Conservation (phyloP, 2,329 filamentous ascomycete species). For the Podosphaera xanthii region DNA sequence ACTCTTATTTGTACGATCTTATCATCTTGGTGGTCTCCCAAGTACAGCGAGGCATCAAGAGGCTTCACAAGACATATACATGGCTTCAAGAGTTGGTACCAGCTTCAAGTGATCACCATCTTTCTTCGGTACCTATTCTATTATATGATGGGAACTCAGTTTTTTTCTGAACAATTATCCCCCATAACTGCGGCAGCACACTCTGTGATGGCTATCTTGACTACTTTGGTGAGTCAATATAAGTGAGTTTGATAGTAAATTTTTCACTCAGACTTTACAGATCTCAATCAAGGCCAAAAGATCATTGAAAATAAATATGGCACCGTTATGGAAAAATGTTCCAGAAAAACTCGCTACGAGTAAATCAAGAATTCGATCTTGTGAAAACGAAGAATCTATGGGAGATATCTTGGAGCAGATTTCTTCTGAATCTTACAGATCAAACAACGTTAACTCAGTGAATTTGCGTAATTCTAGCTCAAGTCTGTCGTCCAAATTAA, state of each 20-base stretch:
- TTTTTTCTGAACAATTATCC: conserved; percentile 7
- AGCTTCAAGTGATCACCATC: conserved; percentile 36
- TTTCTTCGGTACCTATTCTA: conserved; percentile 28
- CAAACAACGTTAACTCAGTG: too few relatives aligned
- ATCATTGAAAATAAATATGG: conserved; percentile 16
- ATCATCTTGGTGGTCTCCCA: conserved; percentile 46
- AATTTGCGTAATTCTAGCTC: too few relatives aligned
- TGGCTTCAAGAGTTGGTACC: conserved; percentile 42
- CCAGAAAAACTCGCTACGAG: conserved; percentile 9
- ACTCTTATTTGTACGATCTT: conserved; percentile 26
- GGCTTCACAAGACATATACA: conserved; percentile 35
- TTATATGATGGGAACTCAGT: conserved; percentile 8
- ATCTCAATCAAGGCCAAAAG: conserved; percentile 6
- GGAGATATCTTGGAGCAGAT: conserved; percentile 26
- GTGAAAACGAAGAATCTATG: conserved; percentile 20
- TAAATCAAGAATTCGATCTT: conserved; percentile 6
- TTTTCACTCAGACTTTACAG: conserved; percentile 6
- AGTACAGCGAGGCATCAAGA: conserved; percentile 34
- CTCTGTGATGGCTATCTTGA: conserved; percentile 27
- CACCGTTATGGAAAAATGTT: conserved; percentile 25
- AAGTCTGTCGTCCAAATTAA: too few relatives aligned
- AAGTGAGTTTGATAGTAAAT: not conserved
- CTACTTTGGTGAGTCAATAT: conserved; percentile 25
- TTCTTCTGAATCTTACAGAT: not conserved
- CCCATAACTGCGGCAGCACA: conserved; percentile 22